Evolutionary conservation across 2,329 filamentous ascomycete species (phyloP).

Genomic region (Thermoascus crustaceus): DNA sequence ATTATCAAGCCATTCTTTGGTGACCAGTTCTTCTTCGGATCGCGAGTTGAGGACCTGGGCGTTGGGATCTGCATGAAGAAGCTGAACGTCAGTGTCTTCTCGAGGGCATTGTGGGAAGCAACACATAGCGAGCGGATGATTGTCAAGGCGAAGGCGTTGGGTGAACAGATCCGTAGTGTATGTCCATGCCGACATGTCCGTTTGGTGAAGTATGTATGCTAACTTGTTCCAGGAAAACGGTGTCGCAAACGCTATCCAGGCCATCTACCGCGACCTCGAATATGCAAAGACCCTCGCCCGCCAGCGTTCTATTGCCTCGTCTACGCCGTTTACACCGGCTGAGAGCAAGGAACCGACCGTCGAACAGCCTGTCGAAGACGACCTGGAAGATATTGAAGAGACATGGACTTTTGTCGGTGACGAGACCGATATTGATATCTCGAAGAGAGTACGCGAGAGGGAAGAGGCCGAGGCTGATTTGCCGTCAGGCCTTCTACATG

Average conservation of each 20-base stretch:
- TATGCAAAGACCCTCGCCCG: constrained; percentile 81
- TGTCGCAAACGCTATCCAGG: constrained; percentile 82
- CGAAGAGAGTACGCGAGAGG: constrained; percentile 26
- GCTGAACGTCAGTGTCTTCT: constrained; percentile 78
- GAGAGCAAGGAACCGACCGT: constrained; percentile 28
- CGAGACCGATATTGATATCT: constrained; percentile 41
- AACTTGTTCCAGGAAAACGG: constrained; percentile 63
- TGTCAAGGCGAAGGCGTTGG: constrained; percentile 69
- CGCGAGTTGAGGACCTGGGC: constrained; percentile 81
- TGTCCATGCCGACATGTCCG: constrained; percentile 21
- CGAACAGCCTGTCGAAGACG: constrained; percentile 36
- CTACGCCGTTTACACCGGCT: constrained; percentile 27
- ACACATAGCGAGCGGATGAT: constrained; percentile 90
- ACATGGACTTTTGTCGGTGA: constrained; percentile 86
- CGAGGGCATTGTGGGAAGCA: constrained; percentile 80
- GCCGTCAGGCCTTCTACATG: no score
- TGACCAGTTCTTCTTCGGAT: constrained; percentile 94
- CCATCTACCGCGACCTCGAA: constrained; percentile 88
- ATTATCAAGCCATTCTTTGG: constrained; percentile 97
- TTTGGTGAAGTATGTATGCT: constrained; percentile 15
- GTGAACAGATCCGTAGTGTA: constrained; percentile 80
- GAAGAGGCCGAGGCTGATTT: not conserved
- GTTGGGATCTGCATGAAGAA: constrained; percentile 86
- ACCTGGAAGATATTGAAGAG: constrained; percentile 63
- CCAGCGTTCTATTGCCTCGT: constrained; percentile 38